phyloP scores from a whole-genome alignment of 1,139 yeast genomes.

The Schizosaccharomyces versatilis region DNA sequence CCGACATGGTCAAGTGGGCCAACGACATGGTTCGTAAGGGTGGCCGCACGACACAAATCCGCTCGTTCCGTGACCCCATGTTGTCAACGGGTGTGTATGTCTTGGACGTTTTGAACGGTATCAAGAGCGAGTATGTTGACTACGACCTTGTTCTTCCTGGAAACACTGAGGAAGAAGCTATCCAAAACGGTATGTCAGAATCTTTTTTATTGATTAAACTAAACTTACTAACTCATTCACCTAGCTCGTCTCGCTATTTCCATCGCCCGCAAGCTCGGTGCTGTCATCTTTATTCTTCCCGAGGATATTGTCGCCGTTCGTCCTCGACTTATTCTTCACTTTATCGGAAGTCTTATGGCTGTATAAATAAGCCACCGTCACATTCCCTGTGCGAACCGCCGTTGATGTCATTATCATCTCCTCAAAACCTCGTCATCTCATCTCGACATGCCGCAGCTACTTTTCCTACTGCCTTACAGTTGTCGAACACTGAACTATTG shows the following conservation, averaged over 20 bases:
- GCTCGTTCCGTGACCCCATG: conserved; percentile 69
- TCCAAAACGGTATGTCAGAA: conserved; percentile 33
- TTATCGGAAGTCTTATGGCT: conserved; percentile 78
- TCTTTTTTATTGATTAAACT: background rate
- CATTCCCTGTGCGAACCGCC: no score
- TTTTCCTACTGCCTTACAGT: no score
- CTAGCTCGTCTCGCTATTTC: conserved; percentile 83
- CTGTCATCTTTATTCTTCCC: conserved; percentile 95
- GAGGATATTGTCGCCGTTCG: conserved; percentile 95
- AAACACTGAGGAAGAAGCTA: conserved; percentile 55
- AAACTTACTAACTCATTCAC: background rate
- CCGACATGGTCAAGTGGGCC: conserved; percentile 86
- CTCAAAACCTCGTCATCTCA: no score
- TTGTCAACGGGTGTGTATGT: conserved; percentile 59
- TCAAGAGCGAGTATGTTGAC: conserved; percentile 94
- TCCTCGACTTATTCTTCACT: conserved; percentile 74
- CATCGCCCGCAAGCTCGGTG: conserved; percentile 93
- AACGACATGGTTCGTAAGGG: conserved; percentile 65
- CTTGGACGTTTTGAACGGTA: conserved; percentile 73
- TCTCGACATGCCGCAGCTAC: no score
- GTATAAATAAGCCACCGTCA: background rate
- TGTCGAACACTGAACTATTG: no score
- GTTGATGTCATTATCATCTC: no score
- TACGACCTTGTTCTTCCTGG: conserved; percentile 75
- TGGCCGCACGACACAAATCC: conserved; percentile 43